Percentiles rank a stretch among this genome's conserved stretches.
Evolutionary conservation across 2,329 filamentous ascomycete genomes (phyloP).

Genomic region (Trichoderma simmonsii): DNA sequence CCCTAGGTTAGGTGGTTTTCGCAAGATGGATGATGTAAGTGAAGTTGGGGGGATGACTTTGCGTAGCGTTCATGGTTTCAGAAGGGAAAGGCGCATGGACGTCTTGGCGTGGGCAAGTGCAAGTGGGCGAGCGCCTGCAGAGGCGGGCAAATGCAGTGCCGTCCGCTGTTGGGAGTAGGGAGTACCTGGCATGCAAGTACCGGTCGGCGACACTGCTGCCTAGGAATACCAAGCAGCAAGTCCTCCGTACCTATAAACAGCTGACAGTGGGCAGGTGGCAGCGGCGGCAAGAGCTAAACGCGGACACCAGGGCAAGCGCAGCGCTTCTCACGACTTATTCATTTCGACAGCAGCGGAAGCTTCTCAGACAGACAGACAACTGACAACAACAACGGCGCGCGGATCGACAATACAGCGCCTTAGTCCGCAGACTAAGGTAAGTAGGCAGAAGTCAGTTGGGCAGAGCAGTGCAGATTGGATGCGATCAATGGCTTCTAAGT

Average conservation of each 20-base stretch:
- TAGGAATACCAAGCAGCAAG: background rate
- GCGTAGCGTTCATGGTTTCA: background rate
- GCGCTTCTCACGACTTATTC: background rate
- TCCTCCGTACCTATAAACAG: background rate
- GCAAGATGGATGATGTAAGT: background rate
- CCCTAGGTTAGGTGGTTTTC: background rate
- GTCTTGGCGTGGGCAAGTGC: constrained; percentile 10
- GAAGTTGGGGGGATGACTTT: background rate
- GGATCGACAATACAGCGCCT: background rate
- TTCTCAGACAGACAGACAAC: background rate
- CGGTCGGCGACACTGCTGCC: background rate
- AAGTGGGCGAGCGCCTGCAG: background rate
- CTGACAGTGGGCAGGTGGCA: background rate
- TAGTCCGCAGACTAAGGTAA: background rate
- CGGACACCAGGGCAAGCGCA: constrained; percentile 8
- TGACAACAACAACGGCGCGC: background rate
- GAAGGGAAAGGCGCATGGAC: constrained; percentile 11
- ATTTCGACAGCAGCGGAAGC: no score
- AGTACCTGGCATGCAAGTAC: background rate
- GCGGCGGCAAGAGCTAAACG: constrained; percentile 13
- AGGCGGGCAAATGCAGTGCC: background rate
- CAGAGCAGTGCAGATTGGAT: background rate
- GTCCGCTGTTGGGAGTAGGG: background rate
- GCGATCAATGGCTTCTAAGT: background rate
- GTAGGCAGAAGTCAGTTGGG: background rate